Evolutionary conservation across 2,329 filamentous ascomycete genomes (phyloP), one percentile per base, ranked within the genome.

Genomic region (Colletotrichum filicis): DNA sequence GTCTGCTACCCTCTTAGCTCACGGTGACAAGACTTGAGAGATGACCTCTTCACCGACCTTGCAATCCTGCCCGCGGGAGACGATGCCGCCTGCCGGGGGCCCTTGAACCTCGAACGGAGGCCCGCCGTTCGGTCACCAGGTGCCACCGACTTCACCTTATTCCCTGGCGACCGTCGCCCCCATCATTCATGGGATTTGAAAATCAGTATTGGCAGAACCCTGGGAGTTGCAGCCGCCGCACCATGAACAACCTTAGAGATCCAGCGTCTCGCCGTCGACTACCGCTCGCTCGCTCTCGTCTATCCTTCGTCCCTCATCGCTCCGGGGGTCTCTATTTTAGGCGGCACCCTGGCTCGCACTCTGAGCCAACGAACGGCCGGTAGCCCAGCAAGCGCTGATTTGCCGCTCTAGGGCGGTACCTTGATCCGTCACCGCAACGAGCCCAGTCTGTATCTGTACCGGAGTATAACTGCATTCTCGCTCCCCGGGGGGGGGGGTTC

Each of bases 21-120:
- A 42, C 70, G 59, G 53, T 46, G 55, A 65, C 59, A 55, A 69
- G 58, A 59, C 19, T 55, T 65, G 60, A 67, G 60, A 66, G 53
- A 72, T 68, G 65, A 61, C 57, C 68, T 24, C 65, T 69, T 76
- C 74, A 76, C 74, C 74, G 74, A 76, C 74, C 74, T 73, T 68
- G 61, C 46, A 62, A 70, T 70, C 42, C 58, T 63, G 53, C 32
- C 60, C 60, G 60, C 70, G 46, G 60, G 52, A 55, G 46, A 49
- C 55, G 59, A 60, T 73, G 70, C 60, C 70, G 60, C 60, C 46
- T 19, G 59, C 70, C 46, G 46, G 53, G 57, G 46, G 70, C 32
- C 24, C 66, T 35, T 42, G 22, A 60, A 11, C 35, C 56, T 55
- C n/a, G 32, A 19, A 60, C 60, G 35, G 14, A 65, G 30, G 55